Evolutionary conservation across 139 green algal species (phyloP).

Genomic region (Yamagishiella unicocca): DNA sequence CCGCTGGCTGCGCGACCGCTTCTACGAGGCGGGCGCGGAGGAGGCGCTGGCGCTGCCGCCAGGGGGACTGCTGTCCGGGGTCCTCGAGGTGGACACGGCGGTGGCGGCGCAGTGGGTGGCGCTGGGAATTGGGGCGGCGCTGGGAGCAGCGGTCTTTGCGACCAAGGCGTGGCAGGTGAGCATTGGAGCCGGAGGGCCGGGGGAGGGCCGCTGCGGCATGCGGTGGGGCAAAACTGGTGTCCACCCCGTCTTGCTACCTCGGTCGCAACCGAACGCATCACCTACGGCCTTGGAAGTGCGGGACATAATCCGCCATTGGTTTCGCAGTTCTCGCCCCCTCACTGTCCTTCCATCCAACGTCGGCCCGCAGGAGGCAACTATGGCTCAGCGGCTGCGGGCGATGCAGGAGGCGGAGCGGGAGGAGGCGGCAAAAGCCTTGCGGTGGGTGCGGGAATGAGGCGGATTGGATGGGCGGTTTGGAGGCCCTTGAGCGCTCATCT

Average conservation of each 20-base stretch:
- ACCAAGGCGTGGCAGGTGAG: slow-evolving; percentile 15
- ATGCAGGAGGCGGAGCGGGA: slow-evolving; percentile 15
- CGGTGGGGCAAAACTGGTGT: no score
- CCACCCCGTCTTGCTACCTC: no score
- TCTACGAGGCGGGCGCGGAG: slow-evolving; percentile 46
- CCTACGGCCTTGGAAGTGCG: no score
- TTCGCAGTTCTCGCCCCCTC: no score
- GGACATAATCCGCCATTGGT: no score
- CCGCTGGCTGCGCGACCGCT: slow-evolving; percentile 57
- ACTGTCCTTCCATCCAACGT: not conserved
- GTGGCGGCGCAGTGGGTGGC: slow-evolving; percentile 20
- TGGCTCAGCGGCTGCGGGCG: slow-evolving; percentile 2
- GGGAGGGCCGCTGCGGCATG: no score
- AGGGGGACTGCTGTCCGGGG: not conserved
- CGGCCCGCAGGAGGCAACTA: not conserved
- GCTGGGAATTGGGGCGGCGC: slow-evolving; percentile 7
- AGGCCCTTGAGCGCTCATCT: no score
- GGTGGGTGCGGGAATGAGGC: not conserved
- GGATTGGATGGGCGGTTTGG: not conserved
- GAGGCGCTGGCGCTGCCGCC: slow-evolving; percentile 28
- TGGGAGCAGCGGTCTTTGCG: slow-evolving; percentile 6
- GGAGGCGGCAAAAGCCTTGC: slow-evolving; percentile 3
- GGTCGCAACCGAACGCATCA: no score
- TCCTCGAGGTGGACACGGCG: slow-evolving; percentile 1
- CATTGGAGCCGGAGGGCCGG: no score